Evolutionary conservation across 306 rosid genomes (phyloP).

Genomic region (Fagus sylvatica): DNA sequence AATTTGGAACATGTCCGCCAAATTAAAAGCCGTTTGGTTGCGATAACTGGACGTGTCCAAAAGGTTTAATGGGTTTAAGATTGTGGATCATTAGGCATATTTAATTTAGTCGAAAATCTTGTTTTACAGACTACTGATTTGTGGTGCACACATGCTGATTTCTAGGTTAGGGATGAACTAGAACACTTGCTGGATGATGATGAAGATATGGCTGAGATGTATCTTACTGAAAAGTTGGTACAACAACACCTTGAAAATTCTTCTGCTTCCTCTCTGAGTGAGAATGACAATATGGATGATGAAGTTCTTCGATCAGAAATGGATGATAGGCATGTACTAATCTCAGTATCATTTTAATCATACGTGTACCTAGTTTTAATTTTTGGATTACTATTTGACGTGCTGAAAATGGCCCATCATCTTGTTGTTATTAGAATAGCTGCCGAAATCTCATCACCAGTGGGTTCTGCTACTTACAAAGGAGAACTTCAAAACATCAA

Average conservation of each 20-base stretch:
- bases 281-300: slow-evolving; percentile 36
- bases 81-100: neutral
- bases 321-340: slow-evolving; percentile 49
- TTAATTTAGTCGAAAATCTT: neutral
- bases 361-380: neutral
- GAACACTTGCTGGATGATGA: slow-evolving; percentile 95
- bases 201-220: slow-evolving; percentile 99
- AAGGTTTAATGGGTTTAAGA: slow-evolving; percentile 45
- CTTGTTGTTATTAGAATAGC: slow-evolving; percentile 35
- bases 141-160: slow-evolving; percentile 3
- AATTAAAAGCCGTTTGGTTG: slow-evolving; percentile 94
- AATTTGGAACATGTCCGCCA: slow-evolving; percentile 96
- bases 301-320: slow-evolving; percentile 38
- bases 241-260: slow-evolving; percentile 64
- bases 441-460: slow-evolving; percentile 60
- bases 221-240: slow-evolving; percentile 73
- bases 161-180: slow-evolving; percentile 84
- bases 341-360: slow-evolving; percentile 16
- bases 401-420: slow-evolving; percentile 6
- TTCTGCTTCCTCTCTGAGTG: slow-evolving; percentile 55
- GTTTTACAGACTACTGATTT: slow-evolving; percentile 7
- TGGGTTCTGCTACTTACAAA: slow-evolving; percentile 33
- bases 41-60: slow-evolving; percentile 95
- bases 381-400: neutral
- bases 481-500: slow-evolving; percentile 39